Conservation (phyloP, 2,329 filamentous ascomycete genomes). For the Penicillium sp. region DNA sequence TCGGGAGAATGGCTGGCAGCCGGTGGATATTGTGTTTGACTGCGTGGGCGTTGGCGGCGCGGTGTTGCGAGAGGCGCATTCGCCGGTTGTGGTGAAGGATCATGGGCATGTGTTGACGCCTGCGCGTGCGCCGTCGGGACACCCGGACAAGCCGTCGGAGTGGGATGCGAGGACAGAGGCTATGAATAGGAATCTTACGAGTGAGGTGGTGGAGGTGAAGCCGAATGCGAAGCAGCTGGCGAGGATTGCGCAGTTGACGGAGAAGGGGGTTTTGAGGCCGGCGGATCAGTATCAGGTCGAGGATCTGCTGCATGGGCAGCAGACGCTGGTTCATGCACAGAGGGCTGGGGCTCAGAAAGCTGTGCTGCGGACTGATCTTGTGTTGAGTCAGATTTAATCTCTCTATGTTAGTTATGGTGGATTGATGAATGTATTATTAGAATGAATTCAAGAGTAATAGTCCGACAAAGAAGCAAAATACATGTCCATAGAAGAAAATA, state of each 20-base stretch:
- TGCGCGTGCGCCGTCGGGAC: conserved; percentile 9
- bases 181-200: conserved; percentile 24
- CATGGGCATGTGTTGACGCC: conserved; percentile 30
- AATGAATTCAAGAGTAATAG: conserved; percentile 10
- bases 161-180: conserved; percentile 12
- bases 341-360: conserved; percentile 15
- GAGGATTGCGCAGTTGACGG: conserved; percentile 32
- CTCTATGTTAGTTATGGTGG: not conserved
- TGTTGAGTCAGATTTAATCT: conserved; percentile 5
- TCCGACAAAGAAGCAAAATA: conserved; percentile 12
- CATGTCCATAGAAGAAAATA: conserved; percentile 15
- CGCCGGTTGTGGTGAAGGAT: conserved; percentile 29
- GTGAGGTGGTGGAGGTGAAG: conserved; percentile 34
- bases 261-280: conserved; percentile 30
- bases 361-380: conserved; percentile 14
- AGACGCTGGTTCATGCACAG: conserved; percentile 26
- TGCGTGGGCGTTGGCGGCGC: conserved; percentile 29
- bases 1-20: conserved; percentile 26
- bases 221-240: conserved; percentile 32
- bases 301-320: conserved; percentile 31
- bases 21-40: conserved; percentile 41
- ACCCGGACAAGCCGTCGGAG: conserved; percentile 12
- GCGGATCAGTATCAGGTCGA: conserved; percentile 29
- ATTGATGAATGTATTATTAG: conserved; percentile 2
- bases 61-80: conserved; percentile 32